These are phyloP conservation scores for Venturia effusa DNA, from an alignment of 2,329 filamentous ascomycete genomes.

Conservation along the genomic window DNA sequence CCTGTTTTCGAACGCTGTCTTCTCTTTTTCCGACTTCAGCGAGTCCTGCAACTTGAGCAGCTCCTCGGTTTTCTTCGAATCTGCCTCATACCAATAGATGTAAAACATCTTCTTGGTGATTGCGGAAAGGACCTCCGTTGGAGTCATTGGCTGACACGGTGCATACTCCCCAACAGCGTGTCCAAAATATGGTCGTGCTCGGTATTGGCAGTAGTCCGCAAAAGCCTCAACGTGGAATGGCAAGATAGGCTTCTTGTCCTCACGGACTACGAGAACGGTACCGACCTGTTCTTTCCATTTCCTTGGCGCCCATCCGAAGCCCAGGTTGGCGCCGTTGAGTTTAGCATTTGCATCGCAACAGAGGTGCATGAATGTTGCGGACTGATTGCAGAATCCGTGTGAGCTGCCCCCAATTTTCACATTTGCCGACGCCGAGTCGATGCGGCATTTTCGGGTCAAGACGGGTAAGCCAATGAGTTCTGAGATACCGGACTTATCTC, in stretches of 20 bases:
- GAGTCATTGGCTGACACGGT: neutral
- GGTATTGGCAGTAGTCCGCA: conserved; percentile 1
- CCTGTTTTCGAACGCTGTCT: too few species aligned
- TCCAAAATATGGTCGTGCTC: neutral
- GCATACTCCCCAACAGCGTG: neutral
- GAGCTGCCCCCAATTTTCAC: neutral
- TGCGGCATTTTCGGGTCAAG: neutral
- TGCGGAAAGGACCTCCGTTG: neutral
- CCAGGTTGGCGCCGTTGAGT: too few species aligned
- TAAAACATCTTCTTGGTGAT: neutral
- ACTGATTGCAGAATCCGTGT: neutral
- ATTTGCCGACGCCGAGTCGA: neutral
- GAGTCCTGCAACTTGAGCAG: neutral
- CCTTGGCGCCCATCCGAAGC: conserved; percentile 8
- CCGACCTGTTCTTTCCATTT: conserved; percentile 7
- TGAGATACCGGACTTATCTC: conserved; percentile 5
- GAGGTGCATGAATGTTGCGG: conserved; percentile 8
- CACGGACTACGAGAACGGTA: conserved; percentile 5
- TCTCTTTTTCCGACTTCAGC: too few species aligned
- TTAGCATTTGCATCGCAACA: conserved; percentile 7
- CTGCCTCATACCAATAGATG: neutral
- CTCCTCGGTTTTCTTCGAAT: neutral
- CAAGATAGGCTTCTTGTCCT: conserved; percentile 12
- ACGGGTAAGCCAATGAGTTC: conserved; percentile 5
- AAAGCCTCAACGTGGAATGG: conserved; percentile 8